Conservation (phyloP, 257 asterid species). For the Solanum pimpinellifolium region DNA sequence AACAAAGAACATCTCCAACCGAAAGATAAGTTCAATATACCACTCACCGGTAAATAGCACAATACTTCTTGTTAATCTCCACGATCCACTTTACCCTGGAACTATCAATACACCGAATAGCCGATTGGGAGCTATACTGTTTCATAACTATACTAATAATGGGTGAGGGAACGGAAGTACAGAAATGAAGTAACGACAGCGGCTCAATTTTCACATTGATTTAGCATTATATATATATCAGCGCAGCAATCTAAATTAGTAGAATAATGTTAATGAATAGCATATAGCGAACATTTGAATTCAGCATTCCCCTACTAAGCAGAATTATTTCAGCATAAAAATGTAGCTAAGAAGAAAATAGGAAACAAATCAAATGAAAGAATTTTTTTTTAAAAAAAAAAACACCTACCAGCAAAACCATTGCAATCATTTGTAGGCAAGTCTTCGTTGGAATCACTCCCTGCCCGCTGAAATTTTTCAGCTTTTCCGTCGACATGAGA, state of each 20-base stretch:
- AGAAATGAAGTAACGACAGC: too few relatives aligned
- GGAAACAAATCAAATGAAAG: not conserved
- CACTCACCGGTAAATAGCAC: too few relatives aligned
- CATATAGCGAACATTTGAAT: not conserved
- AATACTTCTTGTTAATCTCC: too few relatives aligned
- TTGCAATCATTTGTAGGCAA: conserved; percentile 9
- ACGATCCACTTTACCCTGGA: too few relatives aligned
- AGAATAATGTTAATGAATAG: not conserved
- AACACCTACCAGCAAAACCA: conserved; percentile 25
- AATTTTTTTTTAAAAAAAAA: not conserved
- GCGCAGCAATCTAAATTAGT: not conserved
- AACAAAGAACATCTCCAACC: too few relatives aligned
- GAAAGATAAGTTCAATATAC: too few relatives aligned
- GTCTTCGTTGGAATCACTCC: conserved; percentile 15
- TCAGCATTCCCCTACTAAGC: not conserved
- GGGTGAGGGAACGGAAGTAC: too few relatives aligned
- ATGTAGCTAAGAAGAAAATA: not conserved
- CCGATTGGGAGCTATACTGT: too few relatives aligned
- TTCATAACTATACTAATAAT: too few relatives aligned
- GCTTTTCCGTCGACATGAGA: conserved; percentile 22
- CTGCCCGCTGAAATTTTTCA: conserved; percentile 3
- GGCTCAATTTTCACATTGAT: too few relatives aligned
- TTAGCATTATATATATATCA: too few relatives aligned
- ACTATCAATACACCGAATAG: too few relatives aligned
- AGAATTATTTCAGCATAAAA: not conserved